phyloP scores from a whole-genome alignment of 352 stramenopile species.

The Vaucheria bursata region DNA sequence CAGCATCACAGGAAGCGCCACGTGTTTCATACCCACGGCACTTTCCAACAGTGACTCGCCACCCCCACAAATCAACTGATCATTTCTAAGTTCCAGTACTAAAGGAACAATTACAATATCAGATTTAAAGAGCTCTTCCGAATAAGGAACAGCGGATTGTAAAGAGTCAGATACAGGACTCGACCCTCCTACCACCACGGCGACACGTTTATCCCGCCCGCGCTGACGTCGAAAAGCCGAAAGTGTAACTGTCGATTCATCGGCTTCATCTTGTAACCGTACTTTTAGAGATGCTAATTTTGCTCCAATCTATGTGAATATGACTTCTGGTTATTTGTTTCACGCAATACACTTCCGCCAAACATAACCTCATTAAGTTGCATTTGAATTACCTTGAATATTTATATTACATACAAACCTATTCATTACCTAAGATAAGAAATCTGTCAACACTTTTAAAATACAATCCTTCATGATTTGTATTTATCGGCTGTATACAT shows the following conservation, averaged over 20 bases:
- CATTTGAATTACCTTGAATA: too few relatives aligned
- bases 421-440: too few relatives aligned
- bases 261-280: slow-evolving; percentile 14
- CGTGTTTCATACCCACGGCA: slow-evolving; percentile 32
- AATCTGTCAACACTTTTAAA: too few relatives aligned
- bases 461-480: too few relatives aligned
- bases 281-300: slow-evolving; percentile 37
- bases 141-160: slow-evolving; percentile 22
- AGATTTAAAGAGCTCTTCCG: slow-evolving; percentile 13
- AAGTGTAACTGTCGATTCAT: background rate
- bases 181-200: slow-evolving; percentile 22
- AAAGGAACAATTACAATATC: slow-evolving; percentile 41
- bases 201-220: slow-evolving; percentile 33
- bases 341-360: too few relatives aligned
- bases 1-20: slow-evolving; percentile 14
- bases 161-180: slow-evolving; percentile 20
- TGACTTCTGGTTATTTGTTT: too few relatives aligned
- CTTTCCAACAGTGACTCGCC: slow-evolving; percentile 23
- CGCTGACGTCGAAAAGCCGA: background rate
- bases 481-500: too few relatives aligned
- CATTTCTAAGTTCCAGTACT: slow-evolving; percentile 14
- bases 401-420: too few relatives aligned
- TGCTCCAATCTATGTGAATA: slow-evolving; percentile 18
- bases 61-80: slow-evolving; percentile 8
- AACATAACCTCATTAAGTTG: too few relatives aligned